Base-by-base conservation (phyloP, 2,329 filamentous ascomycete species). In the Periconia sp. region DNA sequence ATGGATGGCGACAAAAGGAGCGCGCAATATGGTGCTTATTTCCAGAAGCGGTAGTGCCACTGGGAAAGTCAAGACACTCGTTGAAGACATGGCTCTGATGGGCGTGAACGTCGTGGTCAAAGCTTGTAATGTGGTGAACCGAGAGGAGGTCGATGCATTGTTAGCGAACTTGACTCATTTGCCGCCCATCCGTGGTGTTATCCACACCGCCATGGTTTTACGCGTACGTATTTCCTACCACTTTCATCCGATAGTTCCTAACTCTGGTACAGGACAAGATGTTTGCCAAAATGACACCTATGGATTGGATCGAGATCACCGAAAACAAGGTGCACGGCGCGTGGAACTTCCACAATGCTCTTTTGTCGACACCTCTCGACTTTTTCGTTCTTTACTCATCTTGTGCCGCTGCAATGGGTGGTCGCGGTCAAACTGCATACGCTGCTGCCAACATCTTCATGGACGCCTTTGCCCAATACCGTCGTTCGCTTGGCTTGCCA, bases 341-440 rank as follows among this genome's bases (percentile, higher is more conserved):
- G 2, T 58, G 56, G 55, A 64, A 65, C 45, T 57, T 62, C 50
- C 55, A 60, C 45, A 41, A 57, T n/a, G 55, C 59, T 5, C 50
- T 61, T 14, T 47, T 48, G 8, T 47, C 46, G 8, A 30, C 49
- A 3, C 45, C 64, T 0, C 61, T 76, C 1, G 73, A 76, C 35
- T 76, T 76, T 58, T 76, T 77, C 56, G 59, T 76, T 43, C 47
- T 72, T n/a, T 66, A 71, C 44, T 75, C 72, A 1, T 75, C 71
- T 0, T 54, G 64, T 18, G 59, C 61, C 10, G 60, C 52, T 15
- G 57, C 65, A 27, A 41, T 62, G 27, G 69, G 69, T 5, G 65
- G 64, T 27, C 52, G 53, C 45, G 73, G 73, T 1, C 80, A 83
- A 55, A 60, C 71, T 8, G 76, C 73, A 49, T 82, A 82, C 52